These are phyloP conservation scores for Phytophthora litchii DNA, from an alignment of 352 stramenopile species.

Conservation along the genomic window DNA sequence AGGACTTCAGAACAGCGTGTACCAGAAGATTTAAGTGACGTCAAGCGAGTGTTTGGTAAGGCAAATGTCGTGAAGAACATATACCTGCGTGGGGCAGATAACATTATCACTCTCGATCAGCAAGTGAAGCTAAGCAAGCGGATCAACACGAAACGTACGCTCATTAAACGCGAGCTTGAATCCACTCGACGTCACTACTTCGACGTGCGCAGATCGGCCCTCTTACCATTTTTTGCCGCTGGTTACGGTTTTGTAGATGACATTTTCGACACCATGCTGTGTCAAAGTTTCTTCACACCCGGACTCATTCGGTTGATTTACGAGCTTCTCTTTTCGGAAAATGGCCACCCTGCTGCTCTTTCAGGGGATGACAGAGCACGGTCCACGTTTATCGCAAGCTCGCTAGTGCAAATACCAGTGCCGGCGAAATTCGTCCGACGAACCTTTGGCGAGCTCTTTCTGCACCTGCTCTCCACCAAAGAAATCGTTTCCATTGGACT, in stretches of 20 bases:
- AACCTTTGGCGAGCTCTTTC: slow-evolving; percentile 63
- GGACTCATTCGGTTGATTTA: slow-evolving; percentile 67
- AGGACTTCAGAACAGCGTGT: slow-evolving; percentile 13
- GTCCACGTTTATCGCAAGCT: slow-evolving; percentile 41
- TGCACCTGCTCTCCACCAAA: slow-evolving; percentile 47
- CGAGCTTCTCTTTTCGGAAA: slow-evolving; percentile 68
- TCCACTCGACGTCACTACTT: slow-evolving; percentile 45
- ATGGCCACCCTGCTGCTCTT: slow-evolving; percentile 36
- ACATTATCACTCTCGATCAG: slow-evolving; percentile 44
- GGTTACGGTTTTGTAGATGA: slow-evolving; percentile 68
- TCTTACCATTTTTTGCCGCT: slow-evolving; percentile 70
- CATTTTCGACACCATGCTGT: slow-evolving; percentile 79
- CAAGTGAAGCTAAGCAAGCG: slow-evolving; percentile 49
- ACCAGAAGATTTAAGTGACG: slow-evolving; percentile 17
- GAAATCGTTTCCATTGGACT: slow-evolving; percentile 59
- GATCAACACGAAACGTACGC: slow-evolving; percentile 42
- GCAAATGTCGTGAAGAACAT: slow-evolving; percentile 37
- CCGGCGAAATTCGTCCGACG: slow-evolving; percentile 42
- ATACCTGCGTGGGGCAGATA: slow-evolving; percentile 32
- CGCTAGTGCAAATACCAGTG: slow-evolving; percentile 61
- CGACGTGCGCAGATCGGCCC: slow-evolving; percentile 44
- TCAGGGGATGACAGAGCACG: slow-evolving; percentile 5
- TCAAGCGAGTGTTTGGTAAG: slow-evolving; percentile 24
- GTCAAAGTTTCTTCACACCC: slow-evolving; percentile 72
- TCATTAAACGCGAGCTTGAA: slow-evolving; percentile 51